These are phyloP conservation scores for Ophiostoma triangulosporum DNA, from an alignment of 2,329 filamentous ascomycete species.

Conservation along the genomic window DNA sequence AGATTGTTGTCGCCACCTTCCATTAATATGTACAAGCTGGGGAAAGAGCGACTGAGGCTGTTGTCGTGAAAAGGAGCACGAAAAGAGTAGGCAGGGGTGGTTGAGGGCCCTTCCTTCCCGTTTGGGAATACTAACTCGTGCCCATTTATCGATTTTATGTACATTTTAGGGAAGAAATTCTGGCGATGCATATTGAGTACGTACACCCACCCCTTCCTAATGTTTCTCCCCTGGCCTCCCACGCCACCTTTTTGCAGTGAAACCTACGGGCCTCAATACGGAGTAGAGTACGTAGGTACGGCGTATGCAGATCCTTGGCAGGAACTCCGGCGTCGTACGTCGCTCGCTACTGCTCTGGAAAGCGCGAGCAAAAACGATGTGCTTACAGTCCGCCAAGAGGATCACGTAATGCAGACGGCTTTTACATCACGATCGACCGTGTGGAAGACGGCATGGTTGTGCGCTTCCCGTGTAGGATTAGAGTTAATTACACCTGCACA, in stretches of 20 bases:
- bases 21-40: slow-evolving; percentile 3
- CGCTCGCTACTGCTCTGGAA: too few relatives aligned
- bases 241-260: not conserved
- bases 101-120: not conserved
- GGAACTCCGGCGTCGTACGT: not conserved
- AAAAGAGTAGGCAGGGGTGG: not conserved
- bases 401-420: not conserved
- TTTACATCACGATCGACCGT: not conserved
- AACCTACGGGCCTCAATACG: not conserved
- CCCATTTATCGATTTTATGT: not conserved
- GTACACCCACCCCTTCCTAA: not conserved
- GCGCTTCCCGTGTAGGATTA: too few relatives aligned
- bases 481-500: slow-evolving; percentile 4
- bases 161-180: not conserved
- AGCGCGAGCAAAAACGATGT: not conserved
- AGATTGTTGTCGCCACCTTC: slow-evolving; percentile 6
- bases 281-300: not conserved
- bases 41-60: slow-evolving; percentile 3
- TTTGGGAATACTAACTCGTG: not conserved
- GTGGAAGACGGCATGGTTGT: too few relatives aligned
- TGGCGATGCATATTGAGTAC: not conserved
- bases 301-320: not conserved
- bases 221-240: not conserved
- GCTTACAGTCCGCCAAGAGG: not conserved
- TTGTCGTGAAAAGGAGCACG: not conserved